Percentiles rank a stretch among this genome's conserved stretches.
Evolutionary conservation across 768 basidiomycete species (phyloP).

Genomic region (Trametes villosa): DNA sequence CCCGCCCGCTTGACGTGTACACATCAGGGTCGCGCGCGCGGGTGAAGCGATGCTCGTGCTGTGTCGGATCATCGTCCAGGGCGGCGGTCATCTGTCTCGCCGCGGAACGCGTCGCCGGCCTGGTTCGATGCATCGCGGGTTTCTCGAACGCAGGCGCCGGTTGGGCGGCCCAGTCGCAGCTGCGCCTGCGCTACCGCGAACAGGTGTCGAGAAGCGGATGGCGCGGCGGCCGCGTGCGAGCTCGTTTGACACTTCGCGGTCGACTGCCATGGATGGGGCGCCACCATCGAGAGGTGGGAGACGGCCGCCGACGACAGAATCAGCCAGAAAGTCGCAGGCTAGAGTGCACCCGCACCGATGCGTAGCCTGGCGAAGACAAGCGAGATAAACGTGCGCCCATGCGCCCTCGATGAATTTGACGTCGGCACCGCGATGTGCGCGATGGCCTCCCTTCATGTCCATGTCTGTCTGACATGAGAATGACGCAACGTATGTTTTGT

Average conservation of each 20-base stretch:
- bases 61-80: neutral
- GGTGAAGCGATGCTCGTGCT: neutral
- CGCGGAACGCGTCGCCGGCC: neutral
- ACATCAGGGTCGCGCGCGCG: neutral
- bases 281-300: neutral
- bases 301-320: neutral
- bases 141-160: neutral
- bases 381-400: neutral
- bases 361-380: neutral
- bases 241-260: neutral
- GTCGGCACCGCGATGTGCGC: neutral
- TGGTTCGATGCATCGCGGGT: neutral
- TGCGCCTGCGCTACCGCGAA: neutral
- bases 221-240: neutral
- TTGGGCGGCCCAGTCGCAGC: neutral
- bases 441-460: neutral
- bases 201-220: neutral
- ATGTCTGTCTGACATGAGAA: neutral
- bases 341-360: neutral
- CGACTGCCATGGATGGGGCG: no score
- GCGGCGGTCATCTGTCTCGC: neutral
- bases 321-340: neutral
- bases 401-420: neutral
- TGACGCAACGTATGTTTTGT: no score
- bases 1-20: neutral